Conservation (phyloP, 495 filamentous ascomycete species). For the Neurospora tetrasperma region DNA sequence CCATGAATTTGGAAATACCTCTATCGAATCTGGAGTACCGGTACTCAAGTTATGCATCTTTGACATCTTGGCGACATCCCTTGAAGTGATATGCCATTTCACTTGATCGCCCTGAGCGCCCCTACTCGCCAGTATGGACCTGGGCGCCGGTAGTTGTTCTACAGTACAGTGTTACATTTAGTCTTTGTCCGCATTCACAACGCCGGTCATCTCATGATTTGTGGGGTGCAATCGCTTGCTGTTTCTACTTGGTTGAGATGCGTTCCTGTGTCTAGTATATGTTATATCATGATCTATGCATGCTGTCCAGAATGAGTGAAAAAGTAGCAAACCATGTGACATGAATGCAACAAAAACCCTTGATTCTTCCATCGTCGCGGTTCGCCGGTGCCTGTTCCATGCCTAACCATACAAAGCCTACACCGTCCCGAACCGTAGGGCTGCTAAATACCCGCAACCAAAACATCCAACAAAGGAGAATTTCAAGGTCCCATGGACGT, state of each 20-base stretch:
- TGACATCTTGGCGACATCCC: neutral
- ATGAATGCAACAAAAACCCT: neutral
- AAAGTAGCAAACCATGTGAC: neutral
- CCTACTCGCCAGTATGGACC: neutral
- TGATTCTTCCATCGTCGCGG: neutral
- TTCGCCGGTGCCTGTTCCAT: neutral
- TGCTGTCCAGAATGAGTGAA: neutral
- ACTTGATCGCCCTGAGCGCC: neutral
- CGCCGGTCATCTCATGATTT: neutral
- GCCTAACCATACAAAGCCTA: neutral
- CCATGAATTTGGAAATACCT: neutral
- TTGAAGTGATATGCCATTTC: neutral
- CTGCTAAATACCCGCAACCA: neutral
- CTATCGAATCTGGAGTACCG: neutral
- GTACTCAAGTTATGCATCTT: neutral
- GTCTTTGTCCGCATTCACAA: neutral
- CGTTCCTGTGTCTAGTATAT: neutral
- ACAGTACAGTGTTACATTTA: neutral
- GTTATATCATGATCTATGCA: neutral
- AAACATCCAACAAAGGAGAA: slow-evolving; percentile 1
- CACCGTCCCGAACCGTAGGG: neutral
- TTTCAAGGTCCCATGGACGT: neutral
- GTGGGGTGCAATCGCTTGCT: neutral
- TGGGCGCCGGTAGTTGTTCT: neutral
- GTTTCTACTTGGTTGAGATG: neutral